Conservation (phyloP, 2,329 filamentous ascomycete genomes). For the Hypoxylon sp. region DNA sequence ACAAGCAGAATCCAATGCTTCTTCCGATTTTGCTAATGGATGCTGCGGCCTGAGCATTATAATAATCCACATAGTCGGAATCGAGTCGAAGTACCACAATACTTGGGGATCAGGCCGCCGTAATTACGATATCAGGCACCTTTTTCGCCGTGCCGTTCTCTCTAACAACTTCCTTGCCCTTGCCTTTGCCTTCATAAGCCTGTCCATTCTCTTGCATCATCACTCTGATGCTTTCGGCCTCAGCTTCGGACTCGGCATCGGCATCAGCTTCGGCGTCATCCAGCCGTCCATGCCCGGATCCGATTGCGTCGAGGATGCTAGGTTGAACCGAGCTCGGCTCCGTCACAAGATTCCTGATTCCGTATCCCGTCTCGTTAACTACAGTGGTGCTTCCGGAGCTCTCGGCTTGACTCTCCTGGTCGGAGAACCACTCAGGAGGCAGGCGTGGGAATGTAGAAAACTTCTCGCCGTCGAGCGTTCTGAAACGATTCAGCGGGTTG, state of each 20-base stretch:
- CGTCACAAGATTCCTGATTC: background rate
- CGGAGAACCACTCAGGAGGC: background rate
- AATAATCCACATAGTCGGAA: background rate
- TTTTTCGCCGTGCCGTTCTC: background rate
- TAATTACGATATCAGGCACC: constrained; percentile 17
- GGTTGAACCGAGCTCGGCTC: background rate
- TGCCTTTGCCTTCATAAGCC: background rate
- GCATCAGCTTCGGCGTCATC: background rate
- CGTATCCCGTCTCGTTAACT: background rate
- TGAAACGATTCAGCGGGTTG: background rate
- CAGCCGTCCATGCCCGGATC: background rate
- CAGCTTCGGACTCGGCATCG: background rate
- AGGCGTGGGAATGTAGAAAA: background rate
- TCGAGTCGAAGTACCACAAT: background rate
- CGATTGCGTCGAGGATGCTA: background rate
- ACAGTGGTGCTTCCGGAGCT: background rate
- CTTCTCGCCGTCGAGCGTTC: background rate
- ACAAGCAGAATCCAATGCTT: background rate
- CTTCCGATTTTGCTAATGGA: background rate
- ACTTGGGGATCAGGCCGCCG: background rate
- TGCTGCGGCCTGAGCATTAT: background rate
- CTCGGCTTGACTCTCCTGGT: background rate
- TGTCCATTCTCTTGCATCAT: background rate
- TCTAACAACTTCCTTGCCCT: background rate
- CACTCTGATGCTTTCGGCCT: background rate